Base-by-base conservation (phyloP, 1,284 basidiomycete genomes). In the Rugosomyces carneus region DNA sequence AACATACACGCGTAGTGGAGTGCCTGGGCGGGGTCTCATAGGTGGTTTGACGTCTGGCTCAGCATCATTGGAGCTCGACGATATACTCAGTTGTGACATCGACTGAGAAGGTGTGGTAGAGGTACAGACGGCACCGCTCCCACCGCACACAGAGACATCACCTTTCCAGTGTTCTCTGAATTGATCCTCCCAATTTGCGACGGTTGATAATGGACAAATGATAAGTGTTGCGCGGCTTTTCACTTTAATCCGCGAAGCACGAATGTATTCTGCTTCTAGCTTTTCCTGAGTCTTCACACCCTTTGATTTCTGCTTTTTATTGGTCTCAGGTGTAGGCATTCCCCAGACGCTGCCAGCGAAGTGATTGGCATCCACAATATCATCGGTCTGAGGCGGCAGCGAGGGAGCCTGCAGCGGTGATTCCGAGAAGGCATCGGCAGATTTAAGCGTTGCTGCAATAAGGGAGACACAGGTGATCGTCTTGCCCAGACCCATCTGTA, bases 141-240 rank as follows among this genome's bases (percentile, higher is more conserved):
- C 91, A n/a, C 91, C 91, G 41, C 85, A 71, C 37, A 94, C 83
- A 24, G 75, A 73, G 5, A 94, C 89, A 46, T 84, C 78, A 10
- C 91, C 90, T 49, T 78, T 79, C 91, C 91, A 93, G 66, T 99
- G 96, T 61, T 98, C 94, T 49, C 84, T 80, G 62, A 99, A 89
- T 65, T 99, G 96, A 53, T 96, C 92, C 66, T 99, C 95, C 96
- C 96, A 99, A 60, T 98, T 99, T 38, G 90, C 84, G 1, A 99
- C 91, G 1, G 96, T 97, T 18, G 93, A 95, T 44, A 99, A 74
- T 6, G 96, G 96, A 57, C 96, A 98, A 20, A 99, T 80, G 55
- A 99, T 90, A n/a, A 99, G 69, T 0, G 96, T 98, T 6, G 88
- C 96, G 37, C 93, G 81, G 57, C 88, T 91, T 54, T 84, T 83